A percentile compares a stretch with the other conserved stretches of the same genome.
Conservation (phyloP, 305 asterid genomes). For the Fraxinus dipetala region DNA sequence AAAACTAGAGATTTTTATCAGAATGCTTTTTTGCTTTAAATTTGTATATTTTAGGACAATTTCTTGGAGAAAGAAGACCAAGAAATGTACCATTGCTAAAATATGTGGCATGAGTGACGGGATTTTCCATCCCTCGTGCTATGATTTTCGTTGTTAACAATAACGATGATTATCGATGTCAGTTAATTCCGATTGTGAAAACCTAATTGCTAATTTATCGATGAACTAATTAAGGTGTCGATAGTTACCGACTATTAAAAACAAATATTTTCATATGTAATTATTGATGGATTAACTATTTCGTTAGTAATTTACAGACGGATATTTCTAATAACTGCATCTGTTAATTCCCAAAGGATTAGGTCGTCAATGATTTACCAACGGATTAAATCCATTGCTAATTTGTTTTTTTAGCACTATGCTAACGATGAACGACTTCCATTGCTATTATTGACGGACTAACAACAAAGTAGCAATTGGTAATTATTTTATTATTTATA, state of each 20-base stretch:
- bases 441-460: not conserved
- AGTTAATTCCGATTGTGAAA: too few species aligned
- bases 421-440: not conserved
- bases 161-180: too few species aligned
- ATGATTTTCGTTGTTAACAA: not conserved
- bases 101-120: not conserved
- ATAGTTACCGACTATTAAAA: not conserved
- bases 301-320: not conserved
- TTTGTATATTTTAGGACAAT: too few species aligned
- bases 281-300: not conserved
- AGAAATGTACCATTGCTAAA: too few species aligned
- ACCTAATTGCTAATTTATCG: not conserved
- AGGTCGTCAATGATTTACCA: not conserved
- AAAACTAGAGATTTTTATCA: too few species aligned
- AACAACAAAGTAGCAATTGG: not conserved
- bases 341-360: not conserved
- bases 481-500: too few species aligned
- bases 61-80: too few species aligned
- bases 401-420: not conserved
- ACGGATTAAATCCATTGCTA: not conserved
- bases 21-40: too few species aligned
- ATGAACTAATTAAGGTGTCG: not conserved
- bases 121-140: not conserved
- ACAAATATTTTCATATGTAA: not conserved
- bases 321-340: not conserved